phyloP scores from a whole-genome alignment of 805 yeast genomes.

The Kregervanrija pseudodelftensis region DNA sequence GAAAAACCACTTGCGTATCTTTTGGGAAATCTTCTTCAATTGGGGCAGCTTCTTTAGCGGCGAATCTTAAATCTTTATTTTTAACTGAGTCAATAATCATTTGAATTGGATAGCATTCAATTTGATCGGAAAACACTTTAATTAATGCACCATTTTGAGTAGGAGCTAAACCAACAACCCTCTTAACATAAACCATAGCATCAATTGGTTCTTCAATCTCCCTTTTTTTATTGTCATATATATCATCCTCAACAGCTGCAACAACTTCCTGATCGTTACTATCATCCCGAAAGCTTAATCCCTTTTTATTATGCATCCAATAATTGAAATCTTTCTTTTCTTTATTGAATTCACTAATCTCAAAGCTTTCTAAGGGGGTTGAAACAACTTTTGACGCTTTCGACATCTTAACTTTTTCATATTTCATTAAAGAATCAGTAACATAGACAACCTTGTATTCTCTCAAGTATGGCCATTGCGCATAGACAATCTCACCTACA shows the following conservation, averaged over 20 bases:
- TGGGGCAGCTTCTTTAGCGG: slow-evolving; percentile 68
- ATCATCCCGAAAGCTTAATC: slow-evolving; percentile 27
- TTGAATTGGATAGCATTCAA: slow-evolving; percentile 68
- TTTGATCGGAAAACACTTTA: slow-evolving; percentile 54
- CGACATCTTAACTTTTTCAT: slow-evolving; percentile 32
- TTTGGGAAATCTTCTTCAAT: slow-evolving; percentile 77
- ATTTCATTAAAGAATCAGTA: slow-evolving; percentile 45
- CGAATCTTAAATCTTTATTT: slow-evolving; percentile 67
- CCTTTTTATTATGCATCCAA: slow-evolving; percentile 46
- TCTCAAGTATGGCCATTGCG: slow-evolving; percentile 85
- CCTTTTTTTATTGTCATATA: neutral
- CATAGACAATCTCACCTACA: slow-evolving; percentile 57
- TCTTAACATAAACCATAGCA: slow-evolving; percentile 61
- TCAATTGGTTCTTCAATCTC: slow-evolving; percentile 28
- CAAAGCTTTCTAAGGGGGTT: slow-evolving; percentile 40
- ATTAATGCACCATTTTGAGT: slow-evolving; percentile 65
- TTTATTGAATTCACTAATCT: slow-evolving; percentile 37
- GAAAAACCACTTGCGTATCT: slow-evolving; percentile 62
- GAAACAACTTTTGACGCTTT: slow-evolving; percentile 23
- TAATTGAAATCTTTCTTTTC: slow-evolving; percentile 33
- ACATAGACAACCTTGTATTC: slow-evolving; percentile 70
- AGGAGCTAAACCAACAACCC: slow-evolving; percentile 73
- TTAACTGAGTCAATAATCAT: slow-evolving; percentile 67
- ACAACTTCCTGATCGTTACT: slow-evolving; percentile 7
- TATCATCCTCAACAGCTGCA: slow-evolving; percentile 5